Base-by-base conservation (phyloP, 2,329 filamentous ascomycete genomes). In the Sarocladiaceae sp. region DNA sequence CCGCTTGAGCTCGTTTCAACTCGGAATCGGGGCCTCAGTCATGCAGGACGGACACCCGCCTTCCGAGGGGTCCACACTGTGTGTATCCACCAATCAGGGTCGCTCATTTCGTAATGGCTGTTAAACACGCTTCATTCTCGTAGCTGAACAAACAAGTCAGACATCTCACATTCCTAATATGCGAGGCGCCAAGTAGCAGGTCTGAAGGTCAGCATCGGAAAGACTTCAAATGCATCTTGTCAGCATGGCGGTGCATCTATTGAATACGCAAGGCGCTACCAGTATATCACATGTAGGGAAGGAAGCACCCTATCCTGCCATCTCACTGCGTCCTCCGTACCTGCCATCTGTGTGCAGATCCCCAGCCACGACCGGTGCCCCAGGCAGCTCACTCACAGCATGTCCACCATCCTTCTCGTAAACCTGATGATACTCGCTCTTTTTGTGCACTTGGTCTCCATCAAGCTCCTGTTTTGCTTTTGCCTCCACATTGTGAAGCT, bases 1-100 rank as follows among this genome's bases (percentile, higher is more conserved):
- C 7, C 26, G 25, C 15, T n/a, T 26, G 26, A 29, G 15, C 25
- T 18, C 26, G 25, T 22, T n/a, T 26, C 44, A 29, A 4, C 15
- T 29, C 44, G 44, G 44, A 17, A 29, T 31, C 25, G 44, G 28
- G 22, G 44, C 44, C 44, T 33, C 25, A 48, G 44, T 48, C 26
- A 44, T 22, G 23, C 26, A 18, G 13, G 4, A 11, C n/a, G 26
- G 44, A 7, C 40, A 17, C 3, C 44, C 44, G 26, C 33, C 26
- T 31, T 33, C 26, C 44, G 44, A 48, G 25, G 40, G 25, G 7
- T 28, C 44, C 44, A 48, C 44, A 18, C 20, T 4, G 17, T 10
- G 3, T 18, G 4, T 48, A 5, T 33, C 10, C 3, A 33, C 44
- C 44, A 48, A 48, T 48, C 44, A 48, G n/a, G 33, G 18, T 17